phyloP scores from a whole-genome alignment of 306 rosid genomes.

The Vicia faba region DNA sequence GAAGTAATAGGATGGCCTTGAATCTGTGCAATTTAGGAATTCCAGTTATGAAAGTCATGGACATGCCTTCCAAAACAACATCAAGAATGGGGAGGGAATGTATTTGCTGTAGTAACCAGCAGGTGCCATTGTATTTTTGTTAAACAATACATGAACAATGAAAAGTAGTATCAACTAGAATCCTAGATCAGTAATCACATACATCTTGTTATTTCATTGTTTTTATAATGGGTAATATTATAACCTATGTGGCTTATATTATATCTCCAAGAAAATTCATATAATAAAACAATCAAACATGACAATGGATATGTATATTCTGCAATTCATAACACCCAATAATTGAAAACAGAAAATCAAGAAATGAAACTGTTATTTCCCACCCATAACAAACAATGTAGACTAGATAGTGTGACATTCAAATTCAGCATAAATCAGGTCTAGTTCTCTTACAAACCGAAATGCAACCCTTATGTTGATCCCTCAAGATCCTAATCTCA shows the following conservation, averaged over 20 bases:
- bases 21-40: too few species aligned
- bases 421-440: conserved; percentile 73
- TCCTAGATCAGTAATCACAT: neutral
- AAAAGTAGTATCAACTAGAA: neutral
- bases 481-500: conserved; percentile 90
- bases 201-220: too few species aligned
- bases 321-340: conserved; percentile 27
- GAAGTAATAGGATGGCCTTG: too few species aligned
- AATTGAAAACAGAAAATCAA: conserved; percentile 20
- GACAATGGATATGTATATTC: conserved; percentile 22
- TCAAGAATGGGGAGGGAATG: too few species aligned
- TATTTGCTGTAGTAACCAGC: too few species aligned
- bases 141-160: neutral
- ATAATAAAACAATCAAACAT: conserved; percentile 14
- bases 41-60: too few species aligned
- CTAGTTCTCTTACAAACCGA: conserved; percentile 81
- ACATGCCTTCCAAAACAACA: too few species aligned
- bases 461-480: conserved; percentile 84
- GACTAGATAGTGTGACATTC: neutral
- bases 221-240: too few species aligned
- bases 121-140: too few species aligned
- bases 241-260: neutral
- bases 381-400: conserved; percentile 1
- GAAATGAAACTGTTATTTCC: conserved; percentile 6
- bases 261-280: neutral